Evolutionary conservation across 2,329 filamentous ascomycete genomes (phyloP).

Genomic region (Neopestalotiopsis sp.): DNA sequence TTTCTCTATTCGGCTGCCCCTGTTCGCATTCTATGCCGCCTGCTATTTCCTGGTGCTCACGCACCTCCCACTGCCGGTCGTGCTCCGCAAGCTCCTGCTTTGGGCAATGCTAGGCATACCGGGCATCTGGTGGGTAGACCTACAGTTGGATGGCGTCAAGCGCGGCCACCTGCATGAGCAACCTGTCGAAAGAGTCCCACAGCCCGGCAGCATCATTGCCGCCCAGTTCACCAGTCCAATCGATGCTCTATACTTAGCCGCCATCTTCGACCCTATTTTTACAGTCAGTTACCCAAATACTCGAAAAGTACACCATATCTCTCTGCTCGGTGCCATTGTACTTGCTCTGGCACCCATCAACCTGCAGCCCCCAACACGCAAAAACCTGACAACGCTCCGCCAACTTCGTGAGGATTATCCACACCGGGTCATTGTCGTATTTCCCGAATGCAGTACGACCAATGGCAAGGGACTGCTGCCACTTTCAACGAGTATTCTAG

Average conservation of each 20-base stretch:
- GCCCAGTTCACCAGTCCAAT: conserved; percentile 91
- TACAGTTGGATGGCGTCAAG: conserved; percentile 97
- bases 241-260: conserved; percentile 91
- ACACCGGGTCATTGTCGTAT: conserved; percentile 78
- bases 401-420: conserved; percentile 72
- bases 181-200: conserved; percentile 75
- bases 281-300: conserved; percentile 81
- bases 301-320: conserved; percentile 75
- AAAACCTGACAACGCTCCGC: conserved; percentile 63
- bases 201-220: conserved; percentile 81
- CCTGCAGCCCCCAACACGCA: conserved; percentile 47
- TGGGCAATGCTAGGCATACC: conserved; percentile 89
- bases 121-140: conserved; percentile 96
- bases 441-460: conserved; percentile 92
- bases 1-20: conserved; percentile 79
- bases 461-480: conserved; percentile 91
- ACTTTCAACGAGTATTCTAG: conserved; percentile 77
- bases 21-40: conserved; percentile 71
- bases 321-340: conserved; percentile 75
- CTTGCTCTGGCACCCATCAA: conserved; percentile 68
- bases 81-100: conserved; percentile 79
- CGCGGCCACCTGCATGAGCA: conserved; percentile 84
- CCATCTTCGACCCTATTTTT: conserved; percentile 96
- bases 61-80: conserved; percentile 71
- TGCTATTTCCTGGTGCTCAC: conserved; percentile 83